These are phyloP conservation scores for Lodderomyces beijingensis DNA, from an alignment of 1,139 yeast genomes.

Conservation along the genomic window DNA sequence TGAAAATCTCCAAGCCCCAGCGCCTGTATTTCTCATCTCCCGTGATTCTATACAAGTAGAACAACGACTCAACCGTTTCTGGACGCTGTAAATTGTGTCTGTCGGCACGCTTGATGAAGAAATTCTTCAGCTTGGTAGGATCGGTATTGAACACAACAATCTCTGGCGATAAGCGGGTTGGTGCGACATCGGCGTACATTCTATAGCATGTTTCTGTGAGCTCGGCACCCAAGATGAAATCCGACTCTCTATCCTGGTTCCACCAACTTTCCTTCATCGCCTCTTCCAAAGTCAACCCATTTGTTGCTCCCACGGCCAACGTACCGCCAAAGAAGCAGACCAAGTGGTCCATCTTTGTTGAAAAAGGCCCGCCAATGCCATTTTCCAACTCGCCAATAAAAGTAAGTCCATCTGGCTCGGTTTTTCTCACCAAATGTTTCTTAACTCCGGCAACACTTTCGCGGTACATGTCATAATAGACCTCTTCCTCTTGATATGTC, in stretches of 20 bases:
- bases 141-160: slow-evolving; percentile 71
- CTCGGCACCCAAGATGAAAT: slow-evolving; percentile 69
- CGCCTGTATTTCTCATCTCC: slow-evolving; percentile 77
- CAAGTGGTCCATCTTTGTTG: slow-evolving; percentile 89
- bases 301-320: slow-evolving; percentile 82
- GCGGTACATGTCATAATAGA: slow-evolving; percentile 73
- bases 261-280: slow-evolving; percentile 31
- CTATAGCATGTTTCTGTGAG: slow-evolving; percentile 77
- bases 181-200: slow-evolving; percentile 62
- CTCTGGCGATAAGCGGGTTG: slow-evolving; percentile 85
- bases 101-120: slow-evolving; percentile 66
- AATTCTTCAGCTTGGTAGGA: slow-evolving; percentile 40
- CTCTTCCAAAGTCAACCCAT: slow-evolving; percentile 54
- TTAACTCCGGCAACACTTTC: slow-evolving; percentile 71
- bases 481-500: slow-evolving; percentile 56
- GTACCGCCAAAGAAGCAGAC: slow-evolving; percentile 93
- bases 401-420: slow-evolving; percentile 60
- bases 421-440: slow-evolving; percentile 55
- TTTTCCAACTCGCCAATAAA: slow-evolving; percentile 75
- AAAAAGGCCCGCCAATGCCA: slow-evolving; percentile 58
- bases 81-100: slow-evolving; percentile 88
- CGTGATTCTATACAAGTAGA: slow-evolving; percentile 75
- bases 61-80: slow-evolving; percentile 88
- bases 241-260: slow-evolving; percentile 38
- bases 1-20: slow-evolving; percentile 88